A percentile compares a stretch with the other conserved stretches of the same genome.
These are phyloP conservation scores for Brassica napus DNA, from an alignment of 345 rosid genomes.

Conservation along the genomic window Da-Ae NC_063449.1:45039501-45040000, in stretches of 20 bases:
- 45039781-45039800: slow-evolving; percentile 9
- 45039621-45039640: slow-evolving; percentile 67
- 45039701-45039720: slow-evolving; percentile 82
- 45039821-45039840: neutral
- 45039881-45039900: slow-evolving; percentile 97
- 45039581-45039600: slow-evolving; percentile 95
- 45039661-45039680: slow-evolving; percentile 48
- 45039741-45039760: slow-evolving; percentile 85
- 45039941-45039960: slow-evolving; percentile 7
- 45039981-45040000: slow-evolving; percentile 81
- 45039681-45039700: slow-evolving; percentile 83
- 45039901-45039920: slow-evolving; percentile 1
- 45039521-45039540: too few species aligned
- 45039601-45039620: slow-evolving; percentile 97
- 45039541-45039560: slow-evolving; percentile 79
- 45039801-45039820: slow-evolving; percentile 4
- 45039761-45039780: slow-evolving; percentile 41
- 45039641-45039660: slow-evolving; percentile 47
- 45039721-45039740: slow-evolving; percentile 90
- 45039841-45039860: slow-evolving; percentile 71
- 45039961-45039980: slow-evolving; percentile 18
- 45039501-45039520: slow-evolving; percentile 18
- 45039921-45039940: neutral
- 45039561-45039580: slow-evolving; percentile 94
- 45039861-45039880: slow-evolving; percentile 93